These are phyloP conservation scores for Candida sakaeoensis DNA, from an alignment of 805 yeast species.

Conservation along the genomic window DNA sequence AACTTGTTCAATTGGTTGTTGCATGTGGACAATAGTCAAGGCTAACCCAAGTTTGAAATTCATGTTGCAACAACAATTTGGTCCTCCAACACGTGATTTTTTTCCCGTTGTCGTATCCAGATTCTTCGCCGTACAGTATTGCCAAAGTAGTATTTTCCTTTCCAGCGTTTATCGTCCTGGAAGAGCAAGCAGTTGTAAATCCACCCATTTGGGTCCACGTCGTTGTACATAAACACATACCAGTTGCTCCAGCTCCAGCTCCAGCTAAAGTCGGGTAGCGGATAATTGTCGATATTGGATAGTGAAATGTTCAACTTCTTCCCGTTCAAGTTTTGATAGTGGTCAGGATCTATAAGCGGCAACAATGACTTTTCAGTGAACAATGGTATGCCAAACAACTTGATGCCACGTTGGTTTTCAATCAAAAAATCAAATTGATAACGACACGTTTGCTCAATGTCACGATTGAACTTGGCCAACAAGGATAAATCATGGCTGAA, in stretches of 20 bases:
- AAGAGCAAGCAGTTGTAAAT: slow-evolving; percentile 55
- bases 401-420: slow-evolving; percentile 55
- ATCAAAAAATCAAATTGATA: slow-evolving; percentile 39
- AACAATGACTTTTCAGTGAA: slow-evolving; percentile 44
- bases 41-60: slow-evolving; percentile 6
- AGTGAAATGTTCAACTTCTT: slow-evolving; percentile 25
- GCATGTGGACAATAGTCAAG: slow-evolving; percentile 1
- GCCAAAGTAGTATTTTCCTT: slow-evolving; percentile 55
- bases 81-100: background rate
- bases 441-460: background rate
- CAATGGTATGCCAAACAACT: slow-evolving; percentile 49
- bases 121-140: slow-evolving; percentile 63
- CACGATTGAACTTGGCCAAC: slow-evolving; percentile 7
- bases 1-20: background rate
- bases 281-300: slow-evolving; percentile 29
- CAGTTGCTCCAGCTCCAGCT: slow-evolving; percentile 66
- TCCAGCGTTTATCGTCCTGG: slow-evolving; percentile 49
- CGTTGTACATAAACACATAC: slow-evolving; percentile 68
- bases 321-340: slow-evolving; percentile 44
- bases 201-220: slow-evolving; percentile 88
- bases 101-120: slow-evolving; percentile 49
- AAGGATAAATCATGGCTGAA: slow-evolving; percentile 3
- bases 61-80: slow-evolving; percentile 2
- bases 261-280: slow-evolving; percentile 62
- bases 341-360: slow-evolving; percentile 50